phyloP scores from a whole-genome alignment of 805 yeast species.

The Candida multigemmis region DNA sequence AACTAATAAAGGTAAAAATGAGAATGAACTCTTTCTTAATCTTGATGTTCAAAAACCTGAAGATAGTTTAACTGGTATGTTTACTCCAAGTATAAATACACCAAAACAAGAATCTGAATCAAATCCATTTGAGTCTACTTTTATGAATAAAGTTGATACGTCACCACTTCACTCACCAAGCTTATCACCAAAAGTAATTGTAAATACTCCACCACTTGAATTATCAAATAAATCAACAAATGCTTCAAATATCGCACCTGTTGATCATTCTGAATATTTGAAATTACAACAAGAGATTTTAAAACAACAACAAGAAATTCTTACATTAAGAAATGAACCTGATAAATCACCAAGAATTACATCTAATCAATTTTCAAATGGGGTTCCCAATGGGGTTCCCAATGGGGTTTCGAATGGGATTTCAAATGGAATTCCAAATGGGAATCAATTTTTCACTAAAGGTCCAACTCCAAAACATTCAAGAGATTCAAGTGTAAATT shows the following conservation, averaged over 20 bases:
- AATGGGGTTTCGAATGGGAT: too few species aligned
- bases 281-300: slow-evolving; percentile 28
- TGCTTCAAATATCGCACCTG: slow-evolving; percentile 4
- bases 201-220: neutral
- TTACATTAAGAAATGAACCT: slow-evolving; percentile 11
- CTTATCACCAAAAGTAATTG: slow-evolving; percentile 1
- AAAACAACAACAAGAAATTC: slow-evolving; percentile 25
- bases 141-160: slow-evolving; percentile 7
- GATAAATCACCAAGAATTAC: slow-evolving; percentile 3
- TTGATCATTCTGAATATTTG: slow-evolving; percentile 27
- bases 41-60: slow-evolving; percentile 1
- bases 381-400: too few species aligned
- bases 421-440: too few species aligned
- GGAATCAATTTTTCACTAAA: too few species aligned
- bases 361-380: slow-evolving; percentile 1
- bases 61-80: slow-evolving; percentile 22
- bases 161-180: slow-evolving; percentile 4
- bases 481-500: too few species aligned
- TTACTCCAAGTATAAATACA: slow-evolving; percentile 26
- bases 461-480: too few species aligned
- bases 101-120: slow-evolving; percentile 20
- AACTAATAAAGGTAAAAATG: neutral
- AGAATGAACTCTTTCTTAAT: neutral
- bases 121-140: slow-evolving; percentile 29
- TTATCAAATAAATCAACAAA: slow-evolving; percentile 6